Base-by-base conservation (phyloP, 106 monocot species). In the Platanthera zijinensis region DNA sequence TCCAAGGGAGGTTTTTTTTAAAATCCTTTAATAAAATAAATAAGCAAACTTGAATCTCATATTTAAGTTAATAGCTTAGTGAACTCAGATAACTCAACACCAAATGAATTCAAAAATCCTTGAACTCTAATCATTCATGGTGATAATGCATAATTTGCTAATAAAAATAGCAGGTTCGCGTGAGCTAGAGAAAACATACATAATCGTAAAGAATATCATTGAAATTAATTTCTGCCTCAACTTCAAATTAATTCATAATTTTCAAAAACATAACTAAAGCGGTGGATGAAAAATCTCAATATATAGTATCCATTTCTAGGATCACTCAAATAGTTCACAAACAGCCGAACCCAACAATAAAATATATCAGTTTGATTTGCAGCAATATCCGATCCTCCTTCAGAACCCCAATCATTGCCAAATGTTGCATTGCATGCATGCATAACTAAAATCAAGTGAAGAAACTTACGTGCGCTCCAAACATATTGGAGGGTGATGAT, bases 401-500 rank as follows among this genome's bases (percentile, higher is more conserved):
- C 32, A 3, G 11, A 61, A 11, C 12, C 2, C 30, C 39, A 39
- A 3, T 39, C 39, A 39, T 39, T 39, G 39, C 39, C 39, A 39
- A 39, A 39, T 39, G 39, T 39, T 66, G 32, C 66, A 66, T 66
- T 9, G 1, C 39, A 39, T 39, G 1, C 32, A 66, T 19, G 66
- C 32, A 66, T 32, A 13, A 10, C 66, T 5, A 66, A 21, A 76
- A 48, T 47, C 10, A 13, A 17, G 48, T 9, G 10, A 73, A 30
- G 61, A 79, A 30, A 39, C 80, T 74, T 74, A 80, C 80, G 52
- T 80, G 80, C 15, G 74, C 74, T 45, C 74, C 80, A 50, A 80
- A 80, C 80, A 80, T 80, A 14, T 70, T 47, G 70, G 32, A 66
- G 66, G 32, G 66, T 39, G 39, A 39, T 39, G 39, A 39, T 39